Evolutionary conservation across 2,329 filamentous ascomycete genomes (phyloP).

Genomic region (Canariomyces notabilis): DNA sequence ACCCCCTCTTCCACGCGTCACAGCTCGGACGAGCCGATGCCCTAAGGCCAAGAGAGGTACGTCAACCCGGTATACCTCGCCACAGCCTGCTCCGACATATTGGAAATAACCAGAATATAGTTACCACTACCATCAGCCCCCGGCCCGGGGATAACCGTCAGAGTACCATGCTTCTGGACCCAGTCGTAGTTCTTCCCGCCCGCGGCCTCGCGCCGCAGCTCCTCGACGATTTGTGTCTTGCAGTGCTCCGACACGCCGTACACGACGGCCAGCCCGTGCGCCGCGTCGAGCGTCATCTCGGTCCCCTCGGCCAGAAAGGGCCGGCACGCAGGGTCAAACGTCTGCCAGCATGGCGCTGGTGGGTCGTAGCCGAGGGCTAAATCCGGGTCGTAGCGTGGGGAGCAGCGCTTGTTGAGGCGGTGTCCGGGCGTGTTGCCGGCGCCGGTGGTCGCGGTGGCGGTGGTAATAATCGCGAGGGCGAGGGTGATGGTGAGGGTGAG

Average conservation of each 20-base stretch:
- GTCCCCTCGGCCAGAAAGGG: conserved; percentile 17
- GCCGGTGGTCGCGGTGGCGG: too few species aligned
- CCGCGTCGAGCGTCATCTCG: conserved; percentile 21
- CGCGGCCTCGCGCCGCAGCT: conserved; percentile 20
- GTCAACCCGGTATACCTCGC: conserved; percentile 14
- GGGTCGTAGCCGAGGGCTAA: conserved; percentile 23
- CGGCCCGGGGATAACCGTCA: conserved; percentile 16
- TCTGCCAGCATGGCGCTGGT: conserved; percentile 28
- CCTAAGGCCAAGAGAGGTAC: neutral
- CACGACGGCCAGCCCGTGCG: conserved; percentile 21
- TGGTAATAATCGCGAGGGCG: too few species aligned
- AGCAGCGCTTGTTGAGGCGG: conserved; percentile 23
- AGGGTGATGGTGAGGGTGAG: too few species aligned
- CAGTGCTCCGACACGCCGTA: conserved; percentile 22
- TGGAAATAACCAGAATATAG: conserved; percentile 24
- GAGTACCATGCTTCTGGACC: conserved; percentile 20
- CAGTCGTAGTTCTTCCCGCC: conserved; percentile 26
- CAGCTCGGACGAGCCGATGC: neutral
- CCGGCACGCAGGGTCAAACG: conserved; percentile 22
- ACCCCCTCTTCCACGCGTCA: neutral
- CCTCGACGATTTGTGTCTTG: conserved; percentile 23
- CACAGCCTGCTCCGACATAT: conserved; percentile 21
- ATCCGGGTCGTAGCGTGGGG: conserved; percentile 21
- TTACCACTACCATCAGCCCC: too few species aligned
- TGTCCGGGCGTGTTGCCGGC: neutral